Evolutionary conservation across 139 green algal species (phyloP), one percentile per base, ranked within the genome.

Genomic region (Mychonastes homosphaera): DNA sequence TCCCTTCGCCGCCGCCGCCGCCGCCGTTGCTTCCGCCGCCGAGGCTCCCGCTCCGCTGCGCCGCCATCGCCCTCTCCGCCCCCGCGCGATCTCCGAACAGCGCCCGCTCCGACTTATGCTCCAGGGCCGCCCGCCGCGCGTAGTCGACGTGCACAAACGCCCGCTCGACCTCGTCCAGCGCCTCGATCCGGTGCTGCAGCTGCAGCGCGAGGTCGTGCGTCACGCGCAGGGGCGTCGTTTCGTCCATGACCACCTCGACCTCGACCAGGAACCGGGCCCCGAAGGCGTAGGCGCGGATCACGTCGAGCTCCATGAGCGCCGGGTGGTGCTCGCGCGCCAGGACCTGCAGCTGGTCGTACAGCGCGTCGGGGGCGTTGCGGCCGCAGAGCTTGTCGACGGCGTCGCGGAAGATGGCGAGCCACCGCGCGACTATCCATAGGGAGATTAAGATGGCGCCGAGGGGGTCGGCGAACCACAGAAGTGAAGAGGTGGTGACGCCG

Each of bases 91-190:
- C n/a, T n/a, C n/a, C n/a, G n/a, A n/a, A n/a, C 26, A 56, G 48
- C 48, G 38, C 48, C 19, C 32, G 32, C 32, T 58, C 51, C 32
- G 44, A 40, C 23, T 62, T 63, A 32, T 63, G 56, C 24, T 63
- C 56, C 4, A 63, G 56, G 23, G 43, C 56, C 44, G 53, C 56
- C 21, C 56, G 24, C 5, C 39, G 43, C 47, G 63, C 36, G 56
- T 88, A 90, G 63, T 90, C 83, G 6, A 87, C 76, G 46, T 90
- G 83, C 18, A 90, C 83, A 76, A 85, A 87, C 0, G 78, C 80
- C 1, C 80, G 59, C 73, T 90, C 83, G 34, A 90, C 82, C 29
- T 80, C 71, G 6, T 76, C 69, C 23, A 89, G 33, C 1, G 69
- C 74, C 63, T 89, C 82, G 15, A 88, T 60, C 80, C 84, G 70